Base-by-base conservation (phyloP, 2,329 filamentous ascomycete species). In the Sordariomycetes sp. region DNA sequence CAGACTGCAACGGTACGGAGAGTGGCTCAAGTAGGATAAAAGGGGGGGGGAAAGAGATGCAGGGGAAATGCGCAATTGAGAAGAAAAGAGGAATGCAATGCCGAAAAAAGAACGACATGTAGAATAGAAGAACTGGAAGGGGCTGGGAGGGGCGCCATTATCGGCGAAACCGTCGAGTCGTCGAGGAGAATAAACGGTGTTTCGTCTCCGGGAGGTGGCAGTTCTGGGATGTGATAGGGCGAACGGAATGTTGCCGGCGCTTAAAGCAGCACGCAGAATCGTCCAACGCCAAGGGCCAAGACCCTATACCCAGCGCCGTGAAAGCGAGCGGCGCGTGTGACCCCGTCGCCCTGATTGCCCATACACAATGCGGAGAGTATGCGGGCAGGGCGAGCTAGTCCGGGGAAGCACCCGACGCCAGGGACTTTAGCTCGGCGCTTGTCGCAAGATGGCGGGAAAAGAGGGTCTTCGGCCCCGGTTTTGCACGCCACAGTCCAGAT, bases 151-250 rank as follows among this genome's bases (percentile, higher is more conserved):
- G 8, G 6, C 3, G 48, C 15, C 6, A n/a, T 22, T 22, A 13
- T 22, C 24, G 22, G 45, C 45, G 22, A 50, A 50, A 50, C 20
- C 45, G n/a, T n/a, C 6, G 39, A n/a, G 15, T 45, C n/a, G 39
- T n/a, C 39, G 39, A 45, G 39, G 39, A 32, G 28, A 32, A 32
- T 8, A 39, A 39, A 39, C 36, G 45, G n/a, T 10, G 45, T 50
- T 50, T 24, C n/a, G 45, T 50, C 36, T 39, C 17, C 12, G 45
- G n/a, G 55, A 48, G 50, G 20, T 32, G 32, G 25, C 20, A 51
- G 32, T 36, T 39, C 55, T 52, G 34, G 12, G 48, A 52, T 56
- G 55, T 56, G 55, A 56, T 56, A 52, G 55, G 55, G 55, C 45
- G 34, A 39, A 24, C 28, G 28, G 28, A 32, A 4, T 3, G 28